Evolutionary conservation across 257 asterid species (phyloP).

Genomic region (Rauvolfia tetraphylla): DNA sequence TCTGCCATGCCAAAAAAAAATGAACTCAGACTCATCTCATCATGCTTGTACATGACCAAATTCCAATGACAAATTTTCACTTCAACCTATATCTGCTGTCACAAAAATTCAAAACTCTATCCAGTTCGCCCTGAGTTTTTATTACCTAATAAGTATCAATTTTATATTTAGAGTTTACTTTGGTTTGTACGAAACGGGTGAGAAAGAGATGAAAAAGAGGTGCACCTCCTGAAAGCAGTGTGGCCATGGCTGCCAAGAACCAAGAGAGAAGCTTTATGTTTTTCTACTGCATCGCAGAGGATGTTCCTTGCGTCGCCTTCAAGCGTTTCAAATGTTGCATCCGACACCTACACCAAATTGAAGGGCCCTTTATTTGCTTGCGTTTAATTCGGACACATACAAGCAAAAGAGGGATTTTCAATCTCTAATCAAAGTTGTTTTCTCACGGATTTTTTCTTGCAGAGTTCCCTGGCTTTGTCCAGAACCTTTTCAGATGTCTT

Average conservation of each 20-base stretch:
- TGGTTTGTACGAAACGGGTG: no score
- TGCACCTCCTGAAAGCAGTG: conserved; percentile 31
- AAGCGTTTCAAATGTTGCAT: conserved; percentile 19
- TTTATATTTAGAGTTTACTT: no score
- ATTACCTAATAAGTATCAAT: no score
- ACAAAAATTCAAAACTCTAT: no score
- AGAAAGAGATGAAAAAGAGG: neutral
- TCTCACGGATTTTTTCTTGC: conserved; percentile 23
- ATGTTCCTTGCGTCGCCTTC: conserved; percentile 35
- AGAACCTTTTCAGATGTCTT: conserved; percentile 24
- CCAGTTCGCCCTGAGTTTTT: no score
- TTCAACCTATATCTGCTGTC: no score
- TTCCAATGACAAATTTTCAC: no score
- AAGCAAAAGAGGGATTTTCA: neutral
- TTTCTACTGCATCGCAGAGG: conserved; percentile 26
- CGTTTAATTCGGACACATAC: neutral
- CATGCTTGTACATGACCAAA: no score
- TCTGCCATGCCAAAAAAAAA: conserved; percentile 32
- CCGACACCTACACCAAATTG: conserved; percentile 7
- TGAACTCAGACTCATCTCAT: neutral
- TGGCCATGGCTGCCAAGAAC: conserved; percentile 47
- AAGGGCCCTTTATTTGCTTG: no score
- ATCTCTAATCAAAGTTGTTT: neutral
- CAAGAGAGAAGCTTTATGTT: conserved; percentile 30
- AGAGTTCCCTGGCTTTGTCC: conserved; percentile 23